These are phyloP conservation scores for Penicillium canescens DNA, from an alignment of 495 filamentous ascomycete species.

Conservation along the genomic window DNA sequence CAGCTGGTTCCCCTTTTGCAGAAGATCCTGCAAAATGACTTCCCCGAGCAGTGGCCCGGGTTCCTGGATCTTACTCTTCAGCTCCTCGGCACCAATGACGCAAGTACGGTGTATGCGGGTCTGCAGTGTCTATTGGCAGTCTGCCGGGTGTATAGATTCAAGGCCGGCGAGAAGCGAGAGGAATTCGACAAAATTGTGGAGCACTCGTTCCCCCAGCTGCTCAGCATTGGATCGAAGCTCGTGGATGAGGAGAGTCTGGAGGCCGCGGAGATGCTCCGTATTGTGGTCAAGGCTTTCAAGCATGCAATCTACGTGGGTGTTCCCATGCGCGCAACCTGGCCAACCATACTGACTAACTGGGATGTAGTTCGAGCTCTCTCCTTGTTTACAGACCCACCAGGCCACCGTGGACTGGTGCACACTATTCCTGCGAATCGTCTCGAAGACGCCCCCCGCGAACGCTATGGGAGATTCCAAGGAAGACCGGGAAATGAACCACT, in stretches of 20 bases:
- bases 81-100: constrained; percentile 79
- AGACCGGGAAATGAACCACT: constrained; percentile 90
- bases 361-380: constrained; percentile 79
- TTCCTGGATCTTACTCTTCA: constrained; percentile 91
- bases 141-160: constrained; percentile 92
- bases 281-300: constrained; percentile 93
- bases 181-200: constrained; percentile 95
- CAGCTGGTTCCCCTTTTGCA: constrained; percentile 92
- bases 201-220: constrained; percentile 85
- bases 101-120: constrained; percentile 84
- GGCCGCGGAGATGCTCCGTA: constrained; percentile 94
- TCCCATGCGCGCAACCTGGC: not conserved
- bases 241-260: constrained; percentile 89
- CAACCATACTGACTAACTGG: constrained; percentile 16
- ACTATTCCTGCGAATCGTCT: constrained; percentile 85
- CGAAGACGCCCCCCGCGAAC: constrained; percentile 76
- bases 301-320: constrained; percentile 90
- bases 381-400: constrained; percentile 71
- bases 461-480: constrained; percentile 80
- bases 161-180: constrained; percentile 73
- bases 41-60: constrained; percentile 88
- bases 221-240: constrained; percentile 81
- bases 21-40: constrained; percentile 93
- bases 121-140: constrained; percentile 91
- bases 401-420: constrained; percentile 93